Base-by-base conservation (phyloP, 371 early-diverging fungal genomes). In the Coemansia sp. region DNA sequence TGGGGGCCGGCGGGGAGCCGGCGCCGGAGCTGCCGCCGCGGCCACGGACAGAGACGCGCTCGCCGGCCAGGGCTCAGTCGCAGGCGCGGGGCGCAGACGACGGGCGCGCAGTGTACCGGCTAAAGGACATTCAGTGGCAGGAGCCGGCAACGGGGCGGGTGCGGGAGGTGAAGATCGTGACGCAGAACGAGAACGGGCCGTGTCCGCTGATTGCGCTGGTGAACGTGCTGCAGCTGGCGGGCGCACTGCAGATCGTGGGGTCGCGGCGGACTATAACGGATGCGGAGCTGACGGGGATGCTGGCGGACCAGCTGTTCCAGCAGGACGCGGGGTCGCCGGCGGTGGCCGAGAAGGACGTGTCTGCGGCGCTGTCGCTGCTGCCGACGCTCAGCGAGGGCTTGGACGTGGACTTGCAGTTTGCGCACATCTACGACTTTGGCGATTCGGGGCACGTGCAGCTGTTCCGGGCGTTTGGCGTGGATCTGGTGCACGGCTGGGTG, bases 181-280 rank as follows among this genome's bases (percentile, higher is more conserved):
- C 92, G 14, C 93, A 93, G 80, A 92, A 92, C 79, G 86, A 87
- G 60, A 94, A 95, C 76, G 94, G 96, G 0, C 96, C 96, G 0
- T 95, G 96, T 71, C 96, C 96, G 16, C 68, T 95, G 51, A 82
- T 94, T 0, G 91, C 94, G 6, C 83, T 95, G 10, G 85, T 79
- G 59, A 96, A 96, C 73, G 90, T 90, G 1, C 78, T 95, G 52
- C 80, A 93, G 13, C 79, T 94, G 30, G 84, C 89, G 13, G 90
- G 89, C 9, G 88, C 87, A 48, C 76, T 94, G 10, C 87, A 87
- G 54, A 82, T 96, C 30, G 62, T 55, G 26, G 83, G 87, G 1
- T 87, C 86, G 47, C 71, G 85, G 49, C 81, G 83, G 13, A 58
- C 76, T 0, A 85, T 92, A 4, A 82, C 82, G 7, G 89, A 85